Evolutionary conservation across 495 filamentous ascomycete species (phyloP), one percentile per base, ranked within the genome.

Genomic region (Melanomma pulvis-pyrius): DNA sequence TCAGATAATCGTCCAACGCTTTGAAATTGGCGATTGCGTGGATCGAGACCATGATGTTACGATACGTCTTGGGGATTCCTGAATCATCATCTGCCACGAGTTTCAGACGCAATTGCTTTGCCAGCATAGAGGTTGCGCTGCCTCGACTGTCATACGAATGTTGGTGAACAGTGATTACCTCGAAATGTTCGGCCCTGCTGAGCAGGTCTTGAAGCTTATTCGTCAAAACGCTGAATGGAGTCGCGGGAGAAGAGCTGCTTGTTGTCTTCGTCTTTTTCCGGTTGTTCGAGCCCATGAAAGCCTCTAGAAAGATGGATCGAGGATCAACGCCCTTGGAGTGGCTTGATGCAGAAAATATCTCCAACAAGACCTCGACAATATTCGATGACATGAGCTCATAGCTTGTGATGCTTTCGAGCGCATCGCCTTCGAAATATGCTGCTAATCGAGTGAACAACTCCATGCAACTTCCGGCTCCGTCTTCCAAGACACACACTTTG

Each of bases 21-120:
- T 98, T 98, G 78, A 99, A 97, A 0, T 92, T 97, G 9, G 96
- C 93, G 74, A 99, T 98, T 29, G 96, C 96, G 77, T 99, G 96
- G 65, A 99, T 98, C 5, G 92, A 93, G 17, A 99, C 93, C 88
- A 96, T 97, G 66, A 98, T 92, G 64, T 92, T 96, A 32, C 89
- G 86, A 71, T 93, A 98, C 15, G 87, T 79, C 24, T 85, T 82
- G 25, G 93, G 93, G 53, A 98, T 92, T 28, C 96, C 0, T 3
- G 91, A 91, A 39, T 91, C 90, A 0, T 97, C 94, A 61, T 96
- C 93, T 1, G 94, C 92, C 24, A 92, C 85, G 11, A 99, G 80
- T 73, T 91, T 92, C 17, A 99, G 84, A 26, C 92, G 87, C 26
- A 99, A 84, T 71, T 99, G 96, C 74, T 98, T 99, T 8, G 92